Evolutionary conservation across 1,284 basidiomycete genomes (phyloP), one percentile per base, ranked within the genome.

Genomic region (Athelia psychrophila): DNA sequence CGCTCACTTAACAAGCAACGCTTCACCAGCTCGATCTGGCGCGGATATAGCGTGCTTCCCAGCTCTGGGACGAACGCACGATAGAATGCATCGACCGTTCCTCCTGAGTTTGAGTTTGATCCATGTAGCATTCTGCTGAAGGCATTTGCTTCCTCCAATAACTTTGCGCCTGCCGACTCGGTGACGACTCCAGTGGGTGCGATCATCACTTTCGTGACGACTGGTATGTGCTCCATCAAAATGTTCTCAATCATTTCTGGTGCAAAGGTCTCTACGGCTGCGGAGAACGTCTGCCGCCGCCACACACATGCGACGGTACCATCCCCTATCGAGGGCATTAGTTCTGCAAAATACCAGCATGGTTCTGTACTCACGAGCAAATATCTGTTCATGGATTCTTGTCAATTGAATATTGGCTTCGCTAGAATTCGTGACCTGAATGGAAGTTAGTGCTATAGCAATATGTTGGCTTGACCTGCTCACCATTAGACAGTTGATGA

Each of bases 121-220:
- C 86, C 79, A 60, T 93, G 90, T 18, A 92, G 75, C 88, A 91
- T 92, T 56, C 88, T 81, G 40, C 86, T 88, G 69, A 92, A 92
- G 20, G 77, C 66, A 63, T 88, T 84, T 0, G 86, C 89, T 10
- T 81, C 76, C 45, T 87, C 80, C 56, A 92, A 74, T 54, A 92
- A 79, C 2, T 76, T 69, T 23, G 71, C 60, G 10, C 79, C 77
- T 13, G 74, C 72, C 42, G 72, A 66, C 12, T 70, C 66, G 4
- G 74, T 72, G 13, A 74, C 60, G 47, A 68, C 69, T 32, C 72
- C 71, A 9, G 46, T 73, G 64, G 52, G 91, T 76, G 38, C 80
- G 62, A 30, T 30, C 38, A 42, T 42, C n/a, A 42, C n/a, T 13
- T 69, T 64, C 56, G 79, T 74, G 47, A 91, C 74, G 32, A 77